These are phyloP conservation scores for Striga asiatica DNA, from an alignment of 257 asterid genomes.

Conservation along the genomic window DNA sequence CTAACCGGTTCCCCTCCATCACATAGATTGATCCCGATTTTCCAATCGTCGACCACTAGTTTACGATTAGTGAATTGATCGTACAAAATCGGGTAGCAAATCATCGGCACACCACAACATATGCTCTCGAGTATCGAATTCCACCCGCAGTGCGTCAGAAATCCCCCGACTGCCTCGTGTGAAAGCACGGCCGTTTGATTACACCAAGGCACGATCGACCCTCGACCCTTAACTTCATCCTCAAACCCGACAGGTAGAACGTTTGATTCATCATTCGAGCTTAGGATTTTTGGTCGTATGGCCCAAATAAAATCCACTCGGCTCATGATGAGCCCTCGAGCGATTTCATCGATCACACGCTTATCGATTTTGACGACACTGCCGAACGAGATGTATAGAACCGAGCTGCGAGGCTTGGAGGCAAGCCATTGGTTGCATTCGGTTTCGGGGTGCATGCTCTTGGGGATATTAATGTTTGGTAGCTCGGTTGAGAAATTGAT, in stretches of 20 bases:
- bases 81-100: constrained; percentile 39
- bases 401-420: constrained; percentile 41
- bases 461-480: constrained; percentile 15
- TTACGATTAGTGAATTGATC: constrained; percentile 67
- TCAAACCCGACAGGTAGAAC: constrained; percentile 24
- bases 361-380: constrained; percentile 37
- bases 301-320: constrained; percentile 57
- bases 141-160: constrained; percentile 78
- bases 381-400: constrained; percentile 51
- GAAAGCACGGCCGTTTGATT: constrained; percentile 34
- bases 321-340: constrained; percentile 43
- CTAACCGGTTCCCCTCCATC: constrained; percentile 24
- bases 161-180: constrained; percentile 46
- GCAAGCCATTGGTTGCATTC: constrained; percentile 48
- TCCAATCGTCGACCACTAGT: constrained; percentile 71
- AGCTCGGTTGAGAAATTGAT: constrained; percentile 33
- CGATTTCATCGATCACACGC: constrained; percentile 33
- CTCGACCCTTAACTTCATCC: constrained; percentile 18
- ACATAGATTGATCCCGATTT: constrained; percentile 41
- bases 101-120: constrained; percentile 50
- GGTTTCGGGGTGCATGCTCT: constrained; percentile 43
- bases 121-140: constrained; percentile 51
- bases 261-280: constrained; percentile 30
- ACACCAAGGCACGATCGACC: constrained; percentile 64
- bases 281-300: too few species aligned